Percentiles rank a stretch among this genome's conserved stretches.
These are phyloP conservation scores for Phytophthora aleatoria DNA, from an alignment of 352 stramenopile species.

Conservation along the genomic window DNA sequence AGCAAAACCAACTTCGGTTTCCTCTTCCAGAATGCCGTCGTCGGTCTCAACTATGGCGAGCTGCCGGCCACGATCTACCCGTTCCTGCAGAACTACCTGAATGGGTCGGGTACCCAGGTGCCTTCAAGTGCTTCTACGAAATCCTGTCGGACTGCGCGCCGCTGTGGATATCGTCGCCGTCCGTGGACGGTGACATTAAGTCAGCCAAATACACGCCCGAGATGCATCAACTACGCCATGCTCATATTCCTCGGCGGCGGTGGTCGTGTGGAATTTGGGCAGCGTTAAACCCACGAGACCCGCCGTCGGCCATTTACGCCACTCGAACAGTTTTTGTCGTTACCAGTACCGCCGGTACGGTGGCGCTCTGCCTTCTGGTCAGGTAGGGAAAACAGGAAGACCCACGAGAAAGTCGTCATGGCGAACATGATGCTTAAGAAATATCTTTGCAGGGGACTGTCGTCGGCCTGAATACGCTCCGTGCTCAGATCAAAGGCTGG, in stretches of 20 bases:
- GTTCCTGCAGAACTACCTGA: constrained; percentile 53
- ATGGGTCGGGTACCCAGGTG: constrained; percentile 28
- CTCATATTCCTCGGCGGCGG: constrained; percentile 51
- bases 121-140: constrained; percentile 61
- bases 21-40: constrained; percentile 43
- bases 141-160: constrained; percentile 65
- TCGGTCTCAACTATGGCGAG: constrained; percentile 39
- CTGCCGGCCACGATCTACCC: constrained; percentile 47
- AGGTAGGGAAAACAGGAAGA: no score
- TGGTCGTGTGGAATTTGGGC: constrained; percentile 49
- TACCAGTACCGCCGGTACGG: no score
- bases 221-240: constrained; percentile 47
- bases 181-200: constrained; percentile 31
- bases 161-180: constrained; percentile 40
- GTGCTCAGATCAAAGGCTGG: no score
- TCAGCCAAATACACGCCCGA: constrained; percentile 23
- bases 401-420: no score
- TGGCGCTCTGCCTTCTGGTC: no score
- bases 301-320: constrained; percentile 49
- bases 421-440: no score
- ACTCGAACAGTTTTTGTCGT: constrained; percentile 31
- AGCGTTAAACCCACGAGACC: constrained; percentile 34
- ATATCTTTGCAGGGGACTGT: no score
- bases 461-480: no score
- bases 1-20: constrained; percentile 43